Base-by-base conservation (phyloP, 768 basidiomycete species). In the Mrakia gelida region DNA sequence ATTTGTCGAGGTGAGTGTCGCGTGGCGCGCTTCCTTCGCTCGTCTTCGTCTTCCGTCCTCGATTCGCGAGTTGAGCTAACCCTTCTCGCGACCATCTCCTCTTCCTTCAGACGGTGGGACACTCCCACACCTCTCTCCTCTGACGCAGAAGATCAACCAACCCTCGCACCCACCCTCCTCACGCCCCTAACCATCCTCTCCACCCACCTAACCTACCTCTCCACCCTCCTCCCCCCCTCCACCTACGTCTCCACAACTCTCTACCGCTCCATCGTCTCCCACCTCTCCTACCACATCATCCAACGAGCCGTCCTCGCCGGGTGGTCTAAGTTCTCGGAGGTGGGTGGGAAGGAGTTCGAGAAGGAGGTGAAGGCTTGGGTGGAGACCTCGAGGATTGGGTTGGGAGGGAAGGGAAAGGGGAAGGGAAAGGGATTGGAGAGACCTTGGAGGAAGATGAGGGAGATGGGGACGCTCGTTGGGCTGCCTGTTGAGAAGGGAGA, bases 301-400 rank as follows among this genome's bases (percentile, higher is more conserved):
- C 92, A 95, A 80, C 91, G 95, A 21, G 89, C 91, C 78, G 89
- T 97, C 75, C 92, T 92, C 82, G 90, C 93, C 62, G 91, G 92
- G 0, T 88, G 89, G 79, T 88, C 85, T 9, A 86, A 87, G 75
- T 86, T 95, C 76, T 86, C 88, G 45, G 83, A 87, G 4, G 81
- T 83, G 11, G 91, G 93, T 75, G 92, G 91, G 7, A 87, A 86
- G 78, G 85, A 86, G 30, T 87, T 96, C 30, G 86, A 86, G 30
- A 88, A 88, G 0, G 95, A 98, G 90, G 89, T 86, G 88, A 90
- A 81, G 82, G 87, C 93, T 70, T 94, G 95, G 94, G 87, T 91
- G 8, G 91, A 93, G 84, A 91, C 92, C 10, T 92, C 90, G 78
- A 88, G 89, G 38, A 84, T 86, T 30, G 91, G 89, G 2, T 84